A percentile compares a stretch with the other conserved stretches of the same genome.
Evolutionary conservation across 1,284 basidiomycete species (phyloP).

Genomic region (Heterobasidion occidentale): DNA sequence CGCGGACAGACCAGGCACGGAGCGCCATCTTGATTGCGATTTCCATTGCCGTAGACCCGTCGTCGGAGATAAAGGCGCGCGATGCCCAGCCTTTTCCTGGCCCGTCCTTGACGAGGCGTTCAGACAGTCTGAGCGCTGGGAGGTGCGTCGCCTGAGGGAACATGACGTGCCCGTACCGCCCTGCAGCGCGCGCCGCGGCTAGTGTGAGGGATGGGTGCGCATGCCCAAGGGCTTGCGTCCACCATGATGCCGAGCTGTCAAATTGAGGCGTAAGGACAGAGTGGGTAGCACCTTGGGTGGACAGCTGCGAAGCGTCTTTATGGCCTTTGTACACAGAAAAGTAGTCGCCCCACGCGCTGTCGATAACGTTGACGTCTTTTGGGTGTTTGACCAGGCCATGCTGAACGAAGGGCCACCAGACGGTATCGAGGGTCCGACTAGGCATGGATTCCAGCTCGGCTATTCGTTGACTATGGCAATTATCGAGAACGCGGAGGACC

Average conservation of each 20-base stretch:
- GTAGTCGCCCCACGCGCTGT: constrained; percentile 85
- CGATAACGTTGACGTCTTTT: constrained; percentile 81
- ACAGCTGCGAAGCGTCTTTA: constrained; percentile 10
- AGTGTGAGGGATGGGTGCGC: constrained; percentile 70
- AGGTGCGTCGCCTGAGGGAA: constrained; percentile 86
- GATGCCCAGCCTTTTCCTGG: constrained; percentile 87
- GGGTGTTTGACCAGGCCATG: constrained; percentile 68
- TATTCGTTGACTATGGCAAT: constrained; percentile 56
- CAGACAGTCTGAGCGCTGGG: constrained; percentile 78
- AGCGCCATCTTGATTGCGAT: constrained; percentile 96
- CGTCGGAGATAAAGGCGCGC: constrained; percentile 89
- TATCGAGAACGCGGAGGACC: constrained; percentile 57
- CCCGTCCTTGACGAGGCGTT: constrained; percentile 59
- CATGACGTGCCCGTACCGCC: constrained; percentile 95
- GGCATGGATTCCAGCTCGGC: constrained; percentile 74
- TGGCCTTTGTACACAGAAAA: constrained; percentile 62
- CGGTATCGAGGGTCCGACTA: constrained; percentile 61
- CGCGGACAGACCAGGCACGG: constrained; percentile 54
- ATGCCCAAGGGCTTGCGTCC: constrained; percentile 94
- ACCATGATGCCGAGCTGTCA: constrained; percentile 96
- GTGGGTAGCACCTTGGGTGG: constrained; percentile 6
- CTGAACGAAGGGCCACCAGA: constrained; percentile 99
- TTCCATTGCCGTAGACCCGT: constrained; percentile 95
- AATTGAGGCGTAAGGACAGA: constrained; percentile 67
- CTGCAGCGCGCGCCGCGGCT: constrained; percentile 85